Evolutionary conservation across 2,329 filamentous ascomycete genomes (phyloP).

Genomic region (Chrysosporium keratinophilum): DNA sequence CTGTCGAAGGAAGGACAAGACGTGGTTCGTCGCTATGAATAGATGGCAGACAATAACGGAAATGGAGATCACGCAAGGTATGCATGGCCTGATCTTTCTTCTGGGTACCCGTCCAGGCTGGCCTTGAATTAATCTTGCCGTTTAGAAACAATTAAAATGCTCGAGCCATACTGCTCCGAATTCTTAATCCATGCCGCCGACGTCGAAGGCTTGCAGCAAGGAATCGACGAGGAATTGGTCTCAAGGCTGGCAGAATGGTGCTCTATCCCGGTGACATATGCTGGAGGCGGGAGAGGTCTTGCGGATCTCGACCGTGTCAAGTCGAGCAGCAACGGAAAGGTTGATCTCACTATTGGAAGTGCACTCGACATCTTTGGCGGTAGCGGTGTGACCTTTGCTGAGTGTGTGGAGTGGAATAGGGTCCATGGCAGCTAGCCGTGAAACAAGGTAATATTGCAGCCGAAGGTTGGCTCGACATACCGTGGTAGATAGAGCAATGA

Average conservation of each 20-base stretch:
- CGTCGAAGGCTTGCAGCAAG: conserved; percentile 84
- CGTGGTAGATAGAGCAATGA: neutral
- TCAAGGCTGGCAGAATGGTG: conserved; percentile 71
- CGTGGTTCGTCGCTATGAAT: conserved; percentile 97
- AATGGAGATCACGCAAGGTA: conserved; percentile 84
- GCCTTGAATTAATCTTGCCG: neutral
- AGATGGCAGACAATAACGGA: conserved; percentile 98
- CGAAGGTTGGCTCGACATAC: neutral
- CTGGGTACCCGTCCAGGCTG: neutral
- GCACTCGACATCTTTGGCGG: conserved; percentile 94
- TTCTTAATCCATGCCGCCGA: conserved; percentile 96
- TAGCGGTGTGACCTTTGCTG: conserved; percentile 70
- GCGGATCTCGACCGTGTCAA: conserved; percentile 76
- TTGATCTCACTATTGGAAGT: conserved; percentile 93
- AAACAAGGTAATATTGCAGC: neutral
- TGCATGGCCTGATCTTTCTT: conserved; percentile 14
- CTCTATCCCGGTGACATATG: conserved; percentile 87
- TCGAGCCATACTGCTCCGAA: conserved; percentile 90
- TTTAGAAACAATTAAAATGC: conserved; percentile 63
- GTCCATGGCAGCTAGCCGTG: conserved; percentile 22
- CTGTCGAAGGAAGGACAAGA: conserved; percentile 64
- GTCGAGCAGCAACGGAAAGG: conserved; percentile 62
- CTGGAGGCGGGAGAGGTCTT: conserved; percentile 76
- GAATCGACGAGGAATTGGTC: conserved; percentile 81
- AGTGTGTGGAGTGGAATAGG: conserved; percentile 81